These are phyloP conservation scores for Hymenoscyphus infarciens DNA, from an alignment of 2,329 filamentous ascomycete genomes.

Conservation along the genomic window DNA sequence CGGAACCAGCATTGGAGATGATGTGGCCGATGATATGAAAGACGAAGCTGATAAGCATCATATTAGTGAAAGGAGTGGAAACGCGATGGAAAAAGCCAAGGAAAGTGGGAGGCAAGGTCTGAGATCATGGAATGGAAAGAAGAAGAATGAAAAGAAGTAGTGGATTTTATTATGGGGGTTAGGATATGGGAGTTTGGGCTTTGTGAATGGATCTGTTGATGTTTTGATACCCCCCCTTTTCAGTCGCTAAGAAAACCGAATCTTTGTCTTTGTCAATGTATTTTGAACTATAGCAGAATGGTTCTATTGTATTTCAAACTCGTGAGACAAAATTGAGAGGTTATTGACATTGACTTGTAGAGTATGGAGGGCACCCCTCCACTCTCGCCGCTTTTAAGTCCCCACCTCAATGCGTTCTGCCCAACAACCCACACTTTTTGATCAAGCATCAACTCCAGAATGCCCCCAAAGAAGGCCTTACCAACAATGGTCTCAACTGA, in stretches of 20 bases:
- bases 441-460: conserved; percentile 28
- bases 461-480: conserved; percentile 55
- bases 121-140: conserved; percentile 26
- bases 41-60: conserved; percentile 54
- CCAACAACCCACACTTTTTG: neutral
- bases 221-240: neutral
- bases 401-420: neutral
- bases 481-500: conserved; percentile 46
- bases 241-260: neutral
- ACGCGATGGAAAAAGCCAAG: conserved; percentile 36
- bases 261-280: neutral
- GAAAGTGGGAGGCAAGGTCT: conserved; percentile 37
- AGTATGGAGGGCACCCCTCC: too few species aligned
- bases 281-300: neutral
- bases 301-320: neutral
- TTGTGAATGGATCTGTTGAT: neutral
- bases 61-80: conserved; percentile 41
- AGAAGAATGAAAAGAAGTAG: conserved; percentile 24
- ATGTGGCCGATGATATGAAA: conserved; percentile 51
- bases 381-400: neutral
- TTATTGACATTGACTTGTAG: too few species aligned
- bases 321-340: neutral
- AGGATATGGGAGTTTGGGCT: neutral
- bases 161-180: conserved; percentile 5
- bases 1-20: conserved; percentile 52